Evolutionary conservation across 148 eudicot genomes (phyloP).

Genomic region (Polygonum aviculare): DNA sequence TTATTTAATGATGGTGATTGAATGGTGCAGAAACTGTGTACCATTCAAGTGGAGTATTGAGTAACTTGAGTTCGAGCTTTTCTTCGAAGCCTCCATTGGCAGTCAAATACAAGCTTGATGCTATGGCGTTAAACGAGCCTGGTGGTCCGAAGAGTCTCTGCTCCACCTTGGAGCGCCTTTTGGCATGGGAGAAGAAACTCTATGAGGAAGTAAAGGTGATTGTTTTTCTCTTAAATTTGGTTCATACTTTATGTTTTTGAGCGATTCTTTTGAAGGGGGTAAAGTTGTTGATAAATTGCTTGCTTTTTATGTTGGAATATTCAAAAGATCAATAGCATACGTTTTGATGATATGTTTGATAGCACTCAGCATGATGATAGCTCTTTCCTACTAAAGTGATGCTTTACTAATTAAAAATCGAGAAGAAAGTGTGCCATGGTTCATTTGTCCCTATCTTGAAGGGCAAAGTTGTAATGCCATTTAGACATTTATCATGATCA

Average conservation of each 20-base stretch:
- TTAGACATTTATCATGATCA: constrained; percentile 1
- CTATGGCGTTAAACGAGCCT: constrained; percentile 44
- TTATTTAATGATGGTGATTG: neutral
- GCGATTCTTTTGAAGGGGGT: neutral
- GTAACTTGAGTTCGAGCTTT: constrained; percentile 92
- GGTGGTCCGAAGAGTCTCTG: constrained; percentile 76
- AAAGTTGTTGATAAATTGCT: constrained; percentile 2
- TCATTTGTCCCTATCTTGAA: constrained; percentile 10
- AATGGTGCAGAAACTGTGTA: constrained; percentile 74
- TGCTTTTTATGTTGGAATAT: neutral
- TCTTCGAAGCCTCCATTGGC: constrained; percentile 95
- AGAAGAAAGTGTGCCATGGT: neutral
- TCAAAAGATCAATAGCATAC: neutral
- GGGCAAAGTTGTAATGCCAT: constrained; percentile 3
- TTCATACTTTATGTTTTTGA: neutral
- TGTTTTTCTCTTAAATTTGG: constrained; percentile 3
- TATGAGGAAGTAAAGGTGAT: constrained; percentile 95
- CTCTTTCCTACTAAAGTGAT: neutral
- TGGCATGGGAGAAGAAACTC: constrained; percentile 99
- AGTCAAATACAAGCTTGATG: constrained; percentile 74
- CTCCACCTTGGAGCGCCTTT: constrained; percentile 82
- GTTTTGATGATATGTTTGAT: neutral
- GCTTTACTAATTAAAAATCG: neutral
- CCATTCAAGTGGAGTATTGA: constrained; percentile 90
- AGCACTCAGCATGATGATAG: constrained; percentile 11